Evolutionary conservation across 2,329 filamentous ascomycete genomes (phyloP).

Genomic region (Talaromyces amestolkiae): DNA sequence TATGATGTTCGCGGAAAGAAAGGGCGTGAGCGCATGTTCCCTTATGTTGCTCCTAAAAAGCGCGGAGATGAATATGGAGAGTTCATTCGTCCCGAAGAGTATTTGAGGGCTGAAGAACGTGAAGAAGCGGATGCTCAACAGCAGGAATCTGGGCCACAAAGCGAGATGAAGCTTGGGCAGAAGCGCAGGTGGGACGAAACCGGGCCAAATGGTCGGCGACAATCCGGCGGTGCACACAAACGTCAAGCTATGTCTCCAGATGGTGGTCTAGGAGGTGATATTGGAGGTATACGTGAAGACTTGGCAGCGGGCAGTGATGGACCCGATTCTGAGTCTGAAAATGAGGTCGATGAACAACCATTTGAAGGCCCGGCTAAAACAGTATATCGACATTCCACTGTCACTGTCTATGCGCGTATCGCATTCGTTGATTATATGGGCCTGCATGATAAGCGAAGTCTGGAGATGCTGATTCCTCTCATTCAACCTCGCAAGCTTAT

Average conservation of each 20-base stretch:
- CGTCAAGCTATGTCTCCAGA: constrained; percentile 27
- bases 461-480: constrained; percentile 91
- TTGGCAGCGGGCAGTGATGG: constrained; percentile 54
- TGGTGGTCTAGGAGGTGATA: constrained; percentile 43
- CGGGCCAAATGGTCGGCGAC: constrained; percentile 40
- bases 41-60: constrained; percentile 74
- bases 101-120: constrained; percentile 85
- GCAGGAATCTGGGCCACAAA: constrained; percentile 51
- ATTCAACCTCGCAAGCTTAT: constrained; percentile 94
- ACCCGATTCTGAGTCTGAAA: constrained; percentile 53
- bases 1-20: constrained; percentile 90
- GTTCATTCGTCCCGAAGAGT: constrained; percentile 89
- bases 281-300: constrained; percentile 45
- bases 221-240: constrained; percentile 49
- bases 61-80: constrained; percentile 91
- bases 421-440: constrained; percentile 90
- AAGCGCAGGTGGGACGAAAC: constrained; percentile 92
- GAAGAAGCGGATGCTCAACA: constrained; percentile 68
- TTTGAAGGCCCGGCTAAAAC: constrained; percentile 72
- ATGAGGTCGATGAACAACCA: constrained; percentile 51
- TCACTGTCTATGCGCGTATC: constrained; percentile 71
- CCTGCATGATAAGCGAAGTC: constrained; percentile 85
- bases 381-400: constrained; percentile 59
- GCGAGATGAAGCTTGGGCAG: constrained; percentile 71
- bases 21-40: constrained; percentile 89